Conservation (phyloP, 768 basidiomycete species). For the Crassisporium funariophilum region DNA sequence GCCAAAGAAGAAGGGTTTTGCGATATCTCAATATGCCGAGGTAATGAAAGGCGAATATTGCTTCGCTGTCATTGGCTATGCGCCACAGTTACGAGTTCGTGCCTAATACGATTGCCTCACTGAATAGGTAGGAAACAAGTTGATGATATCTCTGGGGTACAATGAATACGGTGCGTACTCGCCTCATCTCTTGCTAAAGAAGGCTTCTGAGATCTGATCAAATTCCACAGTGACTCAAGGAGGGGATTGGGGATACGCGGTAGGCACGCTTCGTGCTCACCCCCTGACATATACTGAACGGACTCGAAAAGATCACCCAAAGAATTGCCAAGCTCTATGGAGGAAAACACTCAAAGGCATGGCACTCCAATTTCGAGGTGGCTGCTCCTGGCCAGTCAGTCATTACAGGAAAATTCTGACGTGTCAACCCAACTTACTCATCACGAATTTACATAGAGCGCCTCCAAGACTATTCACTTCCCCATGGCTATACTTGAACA, state of each 20-base stretch:
- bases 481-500: constrained; percentile 26
- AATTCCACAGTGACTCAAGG: constrained; percentile 45
- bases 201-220: neutral
- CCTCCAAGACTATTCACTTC: constrained; percentile 20
- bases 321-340: constrained; percentile 30
- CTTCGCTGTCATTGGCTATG: too few species aligned
- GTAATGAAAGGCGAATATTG: too few species aligned
- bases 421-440: neutral
- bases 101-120: neutral
- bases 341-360: constrained; percentile 46
- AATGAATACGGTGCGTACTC: constrained; percentile 43
- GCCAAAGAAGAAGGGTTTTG: constrained; percentile 52
- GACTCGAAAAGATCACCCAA: constrained; percentile 25
- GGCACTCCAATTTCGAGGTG: constrained; percentile 51
- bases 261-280: constrained; percentile 22
- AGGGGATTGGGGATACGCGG: constrained; percentile 48
- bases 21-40: constrained; percentile 51
- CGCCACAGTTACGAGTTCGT: neutral
- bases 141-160: constrained; percentile 53
- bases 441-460: constrained; percentile 8
- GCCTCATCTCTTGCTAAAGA: neutral
- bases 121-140: constrained; percentile 44
- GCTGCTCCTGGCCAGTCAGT: too few species aligned
- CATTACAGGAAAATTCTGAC: constrained; percentile 38
- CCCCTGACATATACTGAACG: constrained; percentile 4